Evolutionary conservation across 805 yeast genomes (phyloP).

Genomic region (Candida ficus): DNA sequence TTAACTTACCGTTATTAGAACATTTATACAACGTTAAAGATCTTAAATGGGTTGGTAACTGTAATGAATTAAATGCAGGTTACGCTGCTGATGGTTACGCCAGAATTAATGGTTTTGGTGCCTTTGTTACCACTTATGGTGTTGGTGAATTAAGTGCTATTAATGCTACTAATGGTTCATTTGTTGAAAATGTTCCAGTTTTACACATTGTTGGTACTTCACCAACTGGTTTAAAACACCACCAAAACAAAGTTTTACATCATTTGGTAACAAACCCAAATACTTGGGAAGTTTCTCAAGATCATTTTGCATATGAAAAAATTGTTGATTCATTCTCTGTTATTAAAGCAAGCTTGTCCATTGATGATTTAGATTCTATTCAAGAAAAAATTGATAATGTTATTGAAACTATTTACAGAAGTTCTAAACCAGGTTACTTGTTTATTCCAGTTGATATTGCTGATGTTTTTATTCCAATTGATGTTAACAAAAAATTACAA

Average conservation of each 20-base stretch:
- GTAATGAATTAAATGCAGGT: conserved; percentile 87
- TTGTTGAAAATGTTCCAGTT: conserved; percentile 76
- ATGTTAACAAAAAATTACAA: conserved; percentile 20
- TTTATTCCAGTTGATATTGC: conserved; percentile 63
- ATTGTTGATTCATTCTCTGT: conserved; percentile 52
- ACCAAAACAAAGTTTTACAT: conserved; percentile 33
- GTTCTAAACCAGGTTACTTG: conserved; percentile 66
- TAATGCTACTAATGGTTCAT: conserved; percentile 80
- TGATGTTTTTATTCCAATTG: conserved; percentile 30
- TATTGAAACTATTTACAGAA: conserved; percentile 40
- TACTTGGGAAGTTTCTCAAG: conserved; percentile 40
- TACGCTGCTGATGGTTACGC: conserved; percentile 91
- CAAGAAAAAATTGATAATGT: conserved; percentile 60
- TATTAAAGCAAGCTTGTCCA: conserved; percentile 42
- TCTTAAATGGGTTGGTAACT: conserved; percentile 71
- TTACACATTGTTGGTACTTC: conserved; percentile 85
- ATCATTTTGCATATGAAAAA: conserved; percentile 54
- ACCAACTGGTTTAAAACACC: conserved; percentile 31
- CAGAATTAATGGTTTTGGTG: conserved; percentile 37
- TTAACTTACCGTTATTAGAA: conserved; percentile 61
- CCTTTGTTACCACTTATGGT: conserved; percentile 59
- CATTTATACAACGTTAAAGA: conserved; percentile 47
- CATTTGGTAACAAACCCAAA: conserved; percentile 47
- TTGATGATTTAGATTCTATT: conserved; percentile 40
- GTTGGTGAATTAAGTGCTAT: conserved; percentile 87